Evolutionary conservation across 1,284 basidiomycete genomes (phyloP).

Genomic region (Trametes versicolor): DNA sequence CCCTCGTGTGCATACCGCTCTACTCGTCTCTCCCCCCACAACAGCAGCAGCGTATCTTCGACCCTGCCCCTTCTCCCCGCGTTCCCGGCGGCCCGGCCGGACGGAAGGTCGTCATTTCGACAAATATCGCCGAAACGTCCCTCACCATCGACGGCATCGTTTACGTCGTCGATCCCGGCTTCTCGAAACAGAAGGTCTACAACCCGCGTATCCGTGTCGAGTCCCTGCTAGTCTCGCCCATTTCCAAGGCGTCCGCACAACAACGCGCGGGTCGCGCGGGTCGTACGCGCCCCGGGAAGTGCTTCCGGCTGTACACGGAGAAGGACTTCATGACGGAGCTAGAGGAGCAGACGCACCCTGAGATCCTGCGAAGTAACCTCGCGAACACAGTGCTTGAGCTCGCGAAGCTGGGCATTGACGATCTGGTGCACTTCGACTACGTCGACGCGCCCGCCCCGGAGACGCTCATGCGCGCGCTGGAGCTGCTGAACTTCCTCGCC

Average conservation of each 20-base stretch:
- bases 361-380: slow-evolving; percentile 93
- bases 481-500: slow-evolving; percentile 92
- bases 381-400: slow-evolving; percentile 96
- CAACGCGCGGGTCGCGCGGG: slow-evolving; percentile 98
- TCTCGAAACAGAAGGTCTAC: slow-evolving; percentile 98
- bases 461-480: slow-evolving; percentile 97
- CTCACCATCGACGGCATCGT: slow-evolving; percentile 99
- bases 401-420: slow-evolving; percentile 93
- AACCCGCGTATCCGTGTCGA: slow-evolving; percentile 97
- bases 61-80: slow-evolving; percentile 77
- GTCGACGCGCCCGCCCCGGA: slow-evolving; percentile 98
- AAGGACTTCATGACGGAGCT: slow-evolving; percentile 96
- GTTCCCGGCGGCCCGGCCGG: slow-evolving; percentile 81
- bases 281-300: slow-evolving; percentile 95
- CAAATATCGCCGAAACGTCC: slow-evolving; percentile 98
- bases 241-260: slow-evolving; percentile 96
- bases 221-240: slow-evolving; percentile 92
- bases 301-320: slow-evolving; percentile 97
- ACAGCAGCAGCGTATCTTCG: slow-evolving; percentile 97
- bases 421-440: slow-evolving; percentile 94
- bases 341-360: slow-evolving; percentile 97
- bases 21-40: slow-evolving; percentile 75
- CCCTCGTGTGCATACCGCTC: slow-evolving; percentile 67
- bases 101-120: slow-evolving; percentile 94
- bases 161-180: slow-evolving; percentile 98